Evolutionary conservation across 345 rosid species (phyloP).

Genomic region (Eucalyptus caleyi): DNA sequence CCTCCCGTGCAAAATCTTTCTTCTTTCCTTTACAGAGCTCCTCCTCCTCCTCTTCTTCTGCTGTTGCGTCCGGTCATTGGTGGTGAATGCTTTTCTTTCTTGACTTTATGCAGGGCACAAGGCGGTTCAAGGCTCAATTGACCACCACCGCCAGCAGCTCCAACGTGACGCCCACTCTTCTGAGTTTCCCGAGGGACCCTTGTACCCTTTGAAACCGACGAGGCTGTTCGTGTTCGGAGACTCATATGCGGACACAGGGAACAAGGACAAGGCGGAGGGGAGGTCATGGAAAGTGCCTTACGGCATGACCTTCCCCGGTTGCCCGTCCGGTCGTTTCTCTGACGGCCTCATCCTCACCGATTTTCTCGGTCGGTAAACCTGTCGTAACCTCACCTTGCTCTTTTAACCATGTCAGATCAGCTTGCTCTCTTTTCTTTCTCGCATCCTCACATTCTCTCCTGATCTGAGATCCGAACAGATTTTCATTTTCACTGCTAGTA

Average conservation of each 20-base stretch:
- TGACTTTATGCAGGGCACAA: neutral
- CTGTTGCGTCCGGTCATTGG: neutral
- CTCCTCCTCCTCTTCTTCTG: neutral
- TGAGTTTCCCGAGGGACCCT: neutral
- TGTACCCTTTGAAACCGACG: slow-evolving; percentile 1
- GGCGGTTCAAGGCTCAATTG: neutral
- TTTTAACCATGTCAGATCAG: neutral
- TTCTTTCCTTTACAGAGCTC: neutral
- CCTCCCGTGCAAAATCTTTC: neutral
- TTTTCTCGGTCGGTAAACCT: slow-evolving; percentile 19
- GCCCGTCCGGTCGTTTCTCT: slow-evolving; percentile 57
- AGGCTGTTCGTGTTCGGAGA: slow-evolving; percentile 57
- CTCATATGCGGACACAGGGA: slow-evolving; percentile 56
- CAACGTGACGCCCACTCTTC: neutral
- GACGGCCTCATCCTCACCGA: slow-evolving; percentile 51
- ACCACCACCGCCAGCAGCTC: neutral
- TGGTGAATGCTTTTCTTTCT: neutral
- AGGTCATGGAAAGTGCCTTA: slow-evolving; percentile 47
- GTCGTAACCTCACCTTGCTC: neutral
- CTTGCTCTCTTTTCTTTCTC: neutral
- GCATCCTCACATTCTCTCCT: neutral
- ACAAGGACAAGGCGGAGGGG: slow-evolving; percentile 9
- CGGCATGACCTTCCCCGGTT: slow-evolving; percentile 39
- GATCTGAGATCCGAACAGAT: neutral
- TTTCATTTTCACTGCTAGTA: neutral